Conservation (phyloP, 2,329 filamentous ascomycete species). For the Colletotrichum chrysophilum region DNA sequence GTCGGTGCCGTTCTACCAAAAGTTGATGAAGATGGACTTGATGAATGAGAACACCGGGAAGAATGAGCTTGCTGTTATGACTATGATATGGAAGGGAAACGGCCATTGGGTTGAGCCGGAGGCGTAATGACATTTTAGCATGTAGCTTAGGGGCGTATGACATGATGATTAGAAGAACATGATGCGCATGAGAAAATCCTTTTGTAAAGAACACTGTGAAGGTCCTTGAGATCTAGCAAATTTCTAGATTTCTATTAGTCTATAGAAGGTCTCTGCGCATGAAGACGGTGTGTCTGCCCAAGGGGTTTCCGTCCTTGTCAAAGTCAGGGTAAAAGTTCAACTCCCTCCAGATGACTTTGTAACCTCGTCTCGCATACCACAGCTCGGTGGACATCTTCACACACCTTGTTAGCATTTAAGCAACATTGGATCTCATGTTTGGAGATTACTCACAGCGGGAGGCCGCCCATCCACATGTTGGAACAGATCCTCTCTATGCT, state of each 20-base stretch:
- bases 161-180: neutral
- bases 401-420: neutral
- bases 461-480: neutral
- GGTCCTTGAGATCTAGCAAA: rapidly evolving
- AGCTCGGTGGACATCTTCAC: slow-evolving; percentile 30
- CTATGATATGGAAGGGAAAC: slow-evolving; percentile 25
- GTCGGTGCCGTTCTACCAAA: slow-evolving; percentile 38
- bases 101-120: neutral
- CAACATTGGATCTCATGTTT: rapidly evolving
- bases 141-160: neutral
- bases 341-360: slow-evolving; percentile 26
- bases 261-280: slow-evolving; percentile 1
- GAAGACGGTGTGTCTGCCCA: neutral
- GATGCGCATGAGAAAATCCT: neutral
- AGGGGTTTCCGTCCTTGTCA: neutral
- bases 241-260: rapidly evolving
- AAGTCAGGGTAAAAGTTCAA: slow-evolving; percentile 18
- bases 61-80: slow-evolving; percentile 22
- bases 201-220: rapidly evolving
- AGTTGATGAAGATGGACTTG: slow-evolving; percentile 34
- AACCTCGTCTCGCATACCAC: slow-evolving; percentile 33
- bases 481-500: neutral
- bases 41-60: slow-evolving; percentile 20
- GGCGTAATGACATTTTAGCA: too few relatives aligned
- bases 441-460: neutral